These are phyloP conservation scores for Beauveria sp. DNA, from an alignment of 2,329 filamentous ascomycete genomes.

Conservation along the genomic window DNA sequence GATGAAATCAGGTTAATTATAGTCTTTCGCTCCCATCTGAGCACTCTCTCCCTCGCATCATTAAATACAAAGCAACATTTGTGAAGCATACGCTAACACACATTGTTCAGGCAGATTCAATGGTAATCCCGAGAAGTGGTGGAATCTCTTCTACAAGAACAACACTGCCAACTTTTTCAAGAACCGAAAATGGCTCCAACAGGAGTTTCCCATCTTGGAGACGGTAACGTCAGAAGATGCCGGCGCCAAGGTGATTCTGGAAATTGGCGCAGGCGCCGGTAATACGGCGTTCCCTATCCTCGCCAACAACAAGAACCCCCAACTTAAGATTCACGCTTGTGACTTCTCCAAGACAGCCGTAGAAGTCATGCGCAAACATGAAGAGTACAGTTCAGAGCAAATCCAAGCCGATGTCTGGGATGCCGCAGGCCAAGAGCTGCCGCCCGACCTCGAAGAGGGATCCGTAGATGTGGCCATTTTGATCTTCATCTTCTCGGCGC, in stretches of 20 bases:
- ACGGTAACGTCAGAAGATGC: slow-evolving; percentile 64
- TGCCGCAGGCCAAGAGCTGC: slow-evolving; percentile 63
- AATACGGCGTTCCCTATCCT: slow-evolving; percentile 94
- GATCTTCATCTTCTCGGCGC: slow-evolving; percentile 95
- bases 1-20: slow-evolving; percentile 51
- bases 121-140: slow-evolving; percentile 85
- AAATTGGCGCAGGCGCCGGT: slow-evolving; percentile 90
- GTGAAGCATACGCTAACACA: slow-evolving; percentile 30
- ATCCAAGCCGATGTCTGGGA: slow-evolving; percentile 96
- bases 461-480: slow-evolving; percentile 87
- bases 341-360: slow-evolving; percentile 96
- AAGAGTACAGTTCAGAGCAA: slow-evolving; percentile 61
- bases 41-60: slow-evolving; percentile 12
- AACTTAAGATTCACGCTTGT: slow-evolving; percentile 81
- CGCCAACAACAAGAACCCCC: slow-evolving; percentile 71
- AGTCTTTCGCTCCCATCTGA: slow-evolving; percentile 74
- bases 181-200: slow-evolving; percentile 91
- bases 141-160: slow-evolving; percentile 97
- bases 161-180: slow-evolving; percentile 98
- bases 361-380: slow-evolving; percentile 78
- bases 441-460: slow-evolving; percentile 67
- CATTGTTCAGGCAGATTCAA: slow-evolving; percentile 66
- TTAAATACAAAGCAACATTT: background rate
- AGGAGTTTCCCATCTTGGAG: slow-evolving; percentile 87
- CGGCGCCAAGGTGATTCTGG: slow-evolving; percentile 65